Evolutionary conservation across 768 basidiomycete genomes (phyloP), one percentile per base, ranked within the genome.

Genomic region (Fistulinella prunicolor): DNA sequence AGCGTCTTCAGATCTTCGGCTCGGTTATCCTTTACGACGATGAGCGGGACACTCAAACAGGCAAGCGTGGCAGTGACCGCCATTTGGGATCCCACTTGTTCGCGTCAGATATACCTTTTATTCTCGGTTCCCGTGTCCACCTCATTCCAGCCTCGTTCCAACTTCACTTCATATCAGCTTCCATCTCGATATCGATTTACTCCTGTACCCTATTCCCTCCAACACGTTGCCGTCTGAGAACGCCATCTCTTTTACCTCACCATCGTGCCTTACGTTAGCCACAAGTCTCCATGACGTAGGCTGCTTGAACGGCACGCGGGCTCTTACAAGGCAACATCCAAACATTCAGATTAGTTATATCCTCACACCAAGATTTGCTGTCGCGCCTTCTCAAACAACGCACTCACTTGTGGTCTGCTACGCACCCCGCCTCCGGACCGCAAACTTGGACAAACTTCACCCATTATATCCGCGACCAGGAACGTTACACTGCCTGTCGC

Each of bases 71-170:
- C 19, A 12, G 23, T 30, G 37, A 22, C 22, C n/a, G 14, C 30
- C 9, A 10, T 29, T 9, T 29, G 21, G 17, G n/a, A 14, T 22
- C 30, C 26, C 30, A 32, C 13, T 32, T 32, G 24, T 36, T 40
- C 26, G 40, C 22, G 14, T 26, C 46, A 13, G 32, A n/a, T 42
- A 19, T 24, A 20, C 46, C 39, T n/a, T n/a, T 29, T 34, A 23
- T 44, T 36, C 35, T 29, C 13, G 30, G 30, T 22, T 20, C 52
- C 38, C 47, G 53, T 44, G 49, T 26, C 29, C 19, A 19, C 51
- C 58, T 47, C 58, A 40, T 51, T 57, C 51, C 55, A 21, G 38
- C 55, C 42, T 47, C 56, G 10, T 47, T 43, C 24, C 22, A 28
- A 41, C 20, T 28, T n/a, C 37, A 22, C 44, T 38, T 44, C 55